A percentile compares a stretch with the other conserved stretches of the same genome.
Conservation (phyloP, 257 asterid species). For the Gardenia jasminoides region DNA sequence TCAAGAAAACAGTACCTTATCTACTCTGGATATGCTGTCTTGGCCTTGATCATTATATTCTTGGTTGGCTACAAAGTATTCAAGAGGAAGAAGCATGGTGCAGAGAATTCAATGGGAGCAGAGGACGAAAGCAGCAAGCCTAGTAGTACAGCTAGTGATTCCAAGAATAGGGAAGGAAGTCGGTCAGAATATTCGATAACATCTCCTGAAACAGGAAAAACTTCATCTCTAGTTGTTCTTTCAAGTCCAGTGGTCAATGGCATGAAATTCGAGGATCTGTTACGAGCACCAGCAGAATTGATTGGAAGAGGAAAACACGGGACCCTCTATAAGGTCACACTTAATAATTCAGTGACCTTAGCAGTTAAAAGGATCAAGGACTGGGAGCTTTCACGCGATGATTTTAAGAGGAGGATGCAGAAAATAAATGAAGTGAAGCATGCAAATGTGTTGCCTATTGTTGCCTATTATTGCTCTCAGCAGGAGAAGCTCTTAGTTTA, state of each 20-base stretch:
- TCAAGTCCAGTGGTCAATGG: slow-evolving; percentile 34
- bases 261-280: slow-evolving; percentile 66
- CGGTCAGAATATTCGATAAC: slow-evolving; percentile 72
- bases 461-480: slow-evolving; percentile 72
- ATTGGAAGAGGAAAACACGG: slow-evolving; percentile 59
- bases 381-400: slow-evolving; percentile 54
- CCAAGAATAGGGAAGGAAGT: slow-evolving; percentile 35
- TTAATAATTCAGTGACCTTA: slow-evolving; percentile 32
- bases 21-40: slow-evolving; percentile 56
- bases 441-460: slow-evolving; percentile 46
- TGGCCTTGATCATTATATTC: slow-evolving; percentile 39
- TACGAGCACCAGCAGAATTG: slow-evolving; percentile 71
- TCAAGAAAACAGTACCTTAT: slow-evolving; percentile 41
- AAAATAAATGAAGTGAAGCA: slow-evolving; percentile 50
- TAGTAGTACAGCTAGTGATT: slow-evolving; percentile 44
- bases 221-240: slow-evolving; percentile 48
- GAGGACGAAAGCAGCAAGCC: slow-evolving; percentile 31
- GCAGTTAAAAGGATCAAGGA: slow-evolving; percentile 73
- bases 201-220: slow-evolving; percentile 46
- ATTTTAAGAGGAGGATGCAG: slow-evolving; percentile 56
- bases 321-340: slow-evolving; percentile 56
- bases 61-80: slow-evolving; percentile 29
- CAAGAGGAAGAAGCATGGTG: slow-evolving; percentile 13
- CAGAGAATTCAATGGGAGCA: not conserved
- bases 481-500: slow-evolving; percentile 71